Conservation (phyloP, 441 rosid genomes). For the Syzygium syzygioides region DNA sequence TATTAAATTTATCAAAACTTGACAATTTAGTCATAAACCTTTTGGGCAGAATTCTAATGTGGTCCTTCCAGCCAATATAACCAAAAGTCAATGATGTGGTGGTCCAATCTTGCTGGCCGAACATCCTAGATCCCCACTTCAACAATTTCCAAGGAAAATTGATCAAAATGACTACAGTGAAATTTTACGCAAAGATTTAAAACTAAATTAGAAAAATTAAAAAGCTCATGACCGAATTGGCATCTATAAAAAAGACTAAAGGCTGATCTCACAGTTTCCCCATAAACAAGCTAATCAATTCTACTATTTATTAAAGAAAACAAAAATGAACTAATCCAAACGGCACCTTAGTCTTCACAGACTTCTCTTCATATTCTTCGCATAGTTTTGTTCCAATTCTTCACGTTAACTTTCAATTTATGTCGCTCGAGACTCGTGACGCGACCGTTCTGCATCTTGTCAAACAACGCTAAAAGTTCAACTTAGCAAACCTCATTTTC, state of each 20-base stretch:
- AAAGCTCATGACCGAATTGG: background rate
- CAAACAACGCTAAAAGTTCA: background rate
- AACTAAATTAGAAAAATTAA: fast-evolving
- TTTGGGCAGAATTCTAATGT: fast-evolving
- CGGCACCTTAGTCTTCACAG: background rate
- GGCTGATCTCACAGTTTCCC: background rate
- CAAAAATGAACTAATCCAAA: background rate
- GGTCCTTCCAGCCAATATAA: fast-evolving
- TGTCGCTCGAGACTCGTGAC: background rate
- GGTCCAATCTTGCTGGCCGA: fast-evolving
- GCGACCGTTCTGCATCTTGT: background rate
- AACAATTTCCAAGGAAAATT: background rate
- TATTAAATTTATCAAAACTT: background rate
- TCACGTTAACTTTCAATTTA: background rate
- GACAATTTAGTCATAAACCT: fast-evolving
- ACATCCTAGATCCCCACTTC: too few relatives aligned
- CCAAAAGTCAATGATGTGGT: fast-evolving
- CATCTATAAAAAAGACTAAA: fast-evolving
- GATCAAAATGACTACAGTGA: background rate
- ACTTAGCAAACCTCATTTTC: background rate
- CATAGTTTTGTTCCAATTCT: background rate
- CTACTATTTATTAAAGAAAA: background rate
- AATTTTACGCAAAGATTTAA: background rate
- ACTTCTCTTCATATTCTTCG: background rate
- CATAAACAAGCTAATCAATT: background rate